phyloP scores from a whole-genome alignment of 352 stramenopile genomes.

The Halophytophthora batemanensis region DNA sequence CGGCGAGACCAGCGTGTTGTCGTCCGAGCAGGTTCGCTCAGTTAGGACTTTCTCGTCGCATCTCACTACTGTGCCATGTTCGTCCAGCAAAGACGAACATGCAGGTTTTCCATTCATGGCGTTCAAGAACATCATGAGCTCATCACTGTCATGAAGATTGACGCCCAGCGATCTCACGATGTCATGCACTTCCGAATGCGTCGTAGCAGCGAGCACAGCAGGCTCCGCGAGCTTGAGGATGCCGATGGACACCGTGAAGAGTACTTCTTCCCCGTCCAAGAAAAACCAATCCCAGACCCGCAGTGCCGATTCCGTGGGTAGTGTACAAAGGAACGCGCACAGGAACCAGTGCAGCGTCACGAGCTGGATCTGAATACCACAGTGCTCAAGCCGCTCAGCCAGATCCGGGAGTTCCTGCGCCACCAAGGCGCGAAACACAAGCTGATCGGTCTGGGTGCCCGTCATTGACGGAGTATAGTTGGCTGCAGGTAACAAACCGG shows the following conservation, averaged over 20 bases:
- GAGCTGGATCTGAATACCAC: slow-evolving; percentile 59
- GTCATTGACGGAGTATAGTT: slow-evolving; percentile 81
- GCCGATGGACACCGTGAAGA: slow-evolving; percentile 44
- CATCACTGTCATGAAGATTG: slow-evolving; percentile 51
- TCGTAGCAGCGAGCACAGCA: slow-evolving; percentile 26
- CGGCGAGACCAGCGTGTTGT: background rate
- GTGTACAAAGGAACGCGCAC: slow-evolving; percentile 78
- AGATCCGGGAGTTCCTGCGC: slow-evolving; percentile 43
- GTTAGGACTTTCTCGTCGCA: background rate
- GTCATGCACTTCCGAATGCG: slow-evolving; percentile 37
- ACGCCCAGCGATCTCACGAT: slow-evolving; percentile 42
- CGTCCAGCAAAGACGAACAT: no score
- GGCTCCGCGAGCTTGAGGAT: slow-evolving; percentile 41
- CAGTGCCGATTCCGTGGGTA: slow-evolving; percentile 65
- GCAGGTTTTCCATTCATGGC: background rate
- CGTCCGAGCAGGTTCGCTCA: background rate
- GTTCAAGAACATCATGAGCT: slow-evolving; percentile 35
- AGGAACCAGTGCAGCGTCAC: slow-evolving; percentile 87
- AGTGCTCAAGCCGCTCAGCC: slow-evolving; percentile 20
- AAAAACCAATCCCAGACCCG: slow-evolving; percentile 81
- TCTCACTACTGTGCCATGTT: background rate
- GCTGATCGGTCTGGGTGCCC: slow-evolving; percentile 67
- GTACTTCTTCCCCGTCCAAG: slow-evolving; percentile 54
- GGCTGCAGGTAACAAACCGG: slow-evolving; percentile 51
- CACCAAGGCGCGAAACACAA: slow-evolving; percentile 68